phyloP scores from a whole-genome alignment of 192 early-diverging fungal species.

The Coemansia reversa region DNA sequence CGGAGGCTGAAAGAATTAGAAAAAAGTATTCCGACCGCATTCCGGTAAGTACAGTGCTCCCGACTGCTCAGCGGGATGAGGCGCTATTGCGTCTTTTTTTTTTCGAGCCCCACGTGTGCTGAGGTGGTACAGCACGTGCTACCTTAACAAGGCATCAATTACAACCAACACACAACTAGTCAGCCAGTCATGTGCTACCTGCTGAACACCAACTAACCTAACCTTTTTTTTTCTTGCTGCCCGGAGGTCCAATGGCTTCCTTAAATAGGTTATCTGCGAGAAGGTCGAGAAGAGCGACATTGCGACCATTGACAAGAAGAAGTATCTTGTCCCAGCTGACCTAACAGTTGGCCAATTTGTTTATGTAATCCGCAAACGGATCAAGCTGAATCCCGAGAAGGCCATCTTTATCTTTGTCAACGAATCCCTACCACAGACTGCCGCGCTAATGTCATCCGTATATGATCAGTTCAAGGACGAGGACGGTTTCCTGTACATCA shows the following conservation, averaged over 20 bases:
- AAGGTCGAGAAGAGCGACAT: slow-evolving; percentile 98
- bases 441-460: slow-evolving; percentile 88
- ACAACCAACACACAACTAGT: background rate
- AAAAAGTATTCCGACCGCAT: slow-evolving; percentile 94
- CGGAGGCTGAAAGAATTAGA: slow-evolving; percentile 93
- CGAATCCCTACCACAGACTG: slow-evolving; percentile 90
- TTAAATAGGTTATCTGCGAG: slow-evolving; percentile 78
- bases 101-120: slow-evolving; percentile 8
- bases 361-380: slow-evolving; percentile 94
- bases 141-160: no score
- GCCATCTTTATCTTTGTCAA: slow-evolving; percentile 99
- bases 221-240: background rate
- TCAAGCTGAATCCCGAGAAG: slow-evolving; percentile 95
- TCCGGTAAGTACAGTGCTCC: slow-evolving; percentile 56
- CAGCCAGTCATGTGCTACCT: background rate
- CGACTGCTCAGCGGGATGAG: background rate
- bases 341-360: slow-evolving; percentile 97
- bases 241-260: no score
- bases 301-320: slow-evolving; percentile 97
- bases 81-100: background rate
- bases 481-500: slow-evolving; percentile 97
- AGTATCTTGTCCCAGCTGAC: slow-evolving; percentile 96
- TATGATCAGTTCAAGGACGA: slow-evolving; percentile 98
- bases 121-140: background rate
- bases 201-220: background rate